Percentiles rank a stretch among this genome's conserved stretches.
phyloP scores from a whole-genome alignment of 2,329 filamentous ascomycete genomes.

The Colletotrichum sp. region DNA sequence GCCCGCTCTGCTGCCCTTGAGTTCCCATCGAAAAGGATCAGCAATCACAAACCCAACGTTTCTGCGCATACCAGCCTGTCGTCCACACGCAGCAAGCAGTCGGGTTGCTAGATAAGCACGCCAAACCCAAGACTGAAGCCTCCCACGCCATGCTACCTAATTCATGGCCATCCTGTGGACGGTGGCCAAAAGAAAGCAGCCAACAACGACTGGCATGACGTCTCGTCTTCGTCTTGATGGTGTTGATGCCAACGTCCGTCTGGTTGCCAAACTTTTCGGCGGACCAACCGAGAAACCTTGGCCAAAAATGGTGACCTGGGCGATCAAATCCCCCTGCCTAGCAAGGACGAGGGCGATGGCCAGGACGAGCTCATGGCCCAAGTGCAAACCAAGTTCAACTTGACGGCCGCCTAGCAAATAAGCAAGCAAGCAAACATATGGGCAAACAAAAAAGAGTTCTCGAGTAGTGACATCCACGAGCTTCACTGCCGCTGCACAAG shows the following conservation, averaged over 20 bases:
- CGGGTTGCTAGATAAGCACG: background rate
- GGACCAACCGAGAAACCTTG: slow-evolving; percentile 12
- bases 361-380: background rate
- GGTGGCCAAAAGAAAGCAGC: background rate
- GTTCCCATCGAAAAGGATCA: background rate
- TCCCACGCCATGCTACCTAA: background rate
- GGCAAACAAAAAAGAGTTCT: background rate
- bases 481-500: background rate
- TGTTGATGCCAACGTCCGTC: background rate
- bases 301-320: background rate
- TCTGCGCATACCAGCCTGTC: background rate
- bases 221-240: background rate
- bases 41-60: background rate
- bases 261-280: slow-evolving; percentile 1
- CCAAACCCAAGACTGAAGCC: background rate
- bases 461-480: background rate
- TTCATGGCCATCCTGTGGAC: background rate
- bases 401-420: background rate
- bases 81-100: background rate
- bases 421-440: background rate
- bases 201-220: background rate
- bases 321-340: background rate
- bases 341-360: background rate
- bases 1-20: background rate
- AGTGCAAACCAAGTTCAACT: background rate